Evolutionary conservation across 73 alveolate genomes (phyloP), one percentile per base, ranked within the genome.

Genomic region (Effrenium voratum): DNA sequence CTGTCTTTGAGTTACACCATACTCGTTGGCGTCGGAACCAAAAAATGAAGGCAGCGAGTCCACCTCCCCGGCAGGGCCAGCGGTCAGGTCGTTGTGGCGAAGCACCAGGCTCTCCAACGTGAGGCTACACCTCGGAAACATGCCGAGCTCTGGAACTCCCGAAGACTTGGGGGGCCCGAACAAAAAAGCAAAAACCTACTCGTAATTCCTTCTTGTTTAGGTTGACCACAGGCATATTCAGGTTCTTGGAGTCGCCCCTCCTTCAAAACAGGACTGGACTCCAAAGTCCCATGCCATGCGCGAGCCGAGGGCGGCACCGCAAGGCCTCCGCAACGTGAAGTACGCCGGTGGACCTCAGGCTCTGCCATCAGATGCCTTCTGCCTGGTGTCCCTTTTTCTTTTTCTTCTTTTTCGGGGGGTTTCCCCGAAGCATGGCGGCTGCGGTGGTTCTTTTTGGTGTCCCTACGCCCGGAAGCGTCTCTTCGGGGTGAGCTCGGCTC

Each of bases 61-160:
- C 72, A 43, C 97, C 97, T 90, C 97, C 47, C 97, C 97, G 10
- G 97, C 97, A 70, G 97, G 88, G 32, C 97, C 97, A 1, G 97
- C 66, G 41, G 38, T 66, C 45, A 90, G n/a, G 12, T 90, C 97
- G 50, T 90, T 90, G 97, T 90, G 97, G 26, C 97, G 97, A 34
- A 90, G 68, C 34, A 90, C 70, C 40, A 90, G 60, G 59, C 97
- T 90, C 46, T 90, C 97, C 75, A 90, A 44, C 5, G 88, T 68
- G 19, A 90, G 41, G 63, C 97, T 90, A 32, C 88, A 90, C 87
- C 97, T 90, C 2, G 76, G 72, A 43, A 6, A 38, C 44, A 38
- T 2, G 47, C 47, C 38, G 77, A 26, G 5, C 77, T 12, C 63
- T 52, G 45, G 82, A 68, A 30, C 41, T 0, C 43, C 43, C 80